Evolutionary conservation across 768 basidiomycete genomes (phyloP).

Genomic region (Phylloporus sp.): DNA sequence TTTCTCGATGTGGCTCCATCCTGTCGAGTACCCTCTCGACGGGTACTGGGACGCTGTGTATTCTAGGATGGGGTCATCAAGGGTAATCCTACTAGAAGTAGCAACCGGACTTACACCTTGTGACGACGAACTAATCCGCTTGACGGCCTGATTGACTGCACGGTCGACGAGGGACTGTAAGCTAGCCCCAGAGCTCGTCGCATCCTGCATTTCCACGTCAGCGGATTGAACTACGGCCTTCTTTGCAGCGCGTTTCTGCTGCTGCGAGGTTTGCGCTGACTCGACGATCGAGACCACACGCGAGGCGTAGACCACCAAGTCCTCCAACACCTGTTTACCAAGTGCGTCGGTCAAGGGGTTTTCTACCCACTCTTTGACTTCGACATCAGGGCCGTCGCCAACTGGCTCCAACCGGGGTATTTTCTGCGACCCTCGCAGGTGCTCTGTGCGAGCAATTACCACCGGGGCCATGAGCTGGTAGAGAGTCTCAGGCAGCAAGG

Average conservation of each 20-base stretch:
- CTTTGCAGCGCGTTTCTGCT: fast-evolving
- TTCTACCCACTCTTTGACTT: not conserved
- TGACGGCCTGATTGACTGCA: not conserved
- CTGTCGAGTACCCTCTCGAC: too few relatives aligned
- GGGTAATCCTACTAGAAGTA: too few relatives aligned
- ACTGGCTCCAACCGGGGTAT: not conserved
- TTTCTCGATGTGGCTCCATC: too few relatives aligned
- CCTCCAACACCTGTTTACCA: not conserved
- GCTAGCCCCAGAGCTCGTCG: fast-evolving
- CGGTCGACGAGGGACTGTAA: not conserved
- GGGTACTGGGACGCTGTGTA: too few relatives aligned
- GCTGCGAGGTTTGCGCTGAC: not conserved
- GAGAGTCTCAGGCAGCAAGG: not conserved
- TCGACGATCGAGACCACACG: not conserved
- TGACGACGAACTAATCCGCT: too few relatives aligned
- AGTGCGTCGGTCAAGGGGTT: not conserved
- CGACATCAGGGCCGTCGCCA: not conserved
- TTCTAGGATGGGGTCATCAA: too few relatives aligned
- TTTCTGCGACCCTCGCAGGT: not conserved
- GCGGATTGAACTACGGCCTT: not conserved
- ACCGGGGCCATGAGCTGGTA: not conserved
- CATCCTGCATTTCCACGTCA: slow-evolving; percentile 4
- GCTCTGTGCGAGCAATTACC: not conserved
- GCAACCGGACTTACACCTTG: not conserved
- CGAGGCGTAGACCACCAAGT: not conserved